Evolutionary conservation across 371 early-diverging fungal species (phyloP).

Genomic region (Syncephalastrum sp.): DNA sequence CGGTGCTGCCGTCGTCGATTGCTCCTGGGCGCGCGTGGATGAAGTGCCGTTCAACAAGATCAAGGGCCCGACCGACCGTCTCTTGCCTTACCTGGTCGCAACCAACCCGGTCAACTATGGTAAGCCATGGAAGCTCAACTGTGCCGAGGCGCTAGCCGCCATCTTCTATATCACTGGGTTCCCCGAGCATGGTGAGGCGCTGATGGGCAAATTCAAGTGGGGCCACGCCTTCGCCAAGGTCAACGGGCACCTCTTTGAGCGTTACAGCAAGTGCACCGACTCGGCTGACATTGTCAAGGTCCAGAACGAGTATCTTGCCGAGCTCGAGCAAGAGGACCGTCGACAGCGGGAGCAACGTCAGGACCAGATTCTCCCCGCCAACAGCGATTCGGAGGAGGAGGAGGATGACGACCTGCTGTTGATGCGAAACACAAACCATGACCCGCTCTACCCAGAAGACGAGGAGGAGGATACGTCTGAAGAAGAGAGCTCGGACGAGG

Average conservation of each 20-base stretch:
- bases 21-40: conserved; percentile 98
- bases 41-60: conserved; percentile 95
- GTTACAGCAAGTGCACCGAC: conserved; percentile 86
- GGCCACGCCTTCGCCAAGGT: conserved; percentile 93
- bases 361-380: not conserved
- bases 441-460: conserved; percentile 37
- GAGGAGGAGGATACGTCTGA: conserved; percentile 32
- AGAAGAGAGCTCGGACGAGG: conserved; percentile 23
- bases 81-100: conserved; percentile 97
- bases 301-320: conserved; percentile 80
- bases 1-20: conserved; percentile 96
- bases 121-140: conserved; percentile 96
- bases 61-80: conserved; percentile 78
- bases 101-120: conserved; percentile 99
- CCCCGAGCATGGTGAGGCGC: conserved; percentile 80
- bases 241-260: conserved; percentile 70
- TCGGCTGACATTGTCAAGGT: conserved; percentile 80
- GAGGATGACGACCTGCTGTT: conserved; percentile 25
- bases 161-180: conserved; percentile 92
- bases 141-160: conserved; percentile 99
- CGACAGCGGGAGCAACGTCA: conserved; percentile 22
- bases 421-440: conserved; percentile 54
- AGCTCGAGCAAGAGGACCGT: conserved; percentile 54
- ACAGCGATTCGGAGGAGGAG: conserved; percentile 4
- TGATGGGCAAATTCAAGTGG: conserved; percentile 96